Evolutionary conservation across 2,329 filamentous ascomycete species (phyloP).

Genomic region (Ophiostoma populinum): DNA sequence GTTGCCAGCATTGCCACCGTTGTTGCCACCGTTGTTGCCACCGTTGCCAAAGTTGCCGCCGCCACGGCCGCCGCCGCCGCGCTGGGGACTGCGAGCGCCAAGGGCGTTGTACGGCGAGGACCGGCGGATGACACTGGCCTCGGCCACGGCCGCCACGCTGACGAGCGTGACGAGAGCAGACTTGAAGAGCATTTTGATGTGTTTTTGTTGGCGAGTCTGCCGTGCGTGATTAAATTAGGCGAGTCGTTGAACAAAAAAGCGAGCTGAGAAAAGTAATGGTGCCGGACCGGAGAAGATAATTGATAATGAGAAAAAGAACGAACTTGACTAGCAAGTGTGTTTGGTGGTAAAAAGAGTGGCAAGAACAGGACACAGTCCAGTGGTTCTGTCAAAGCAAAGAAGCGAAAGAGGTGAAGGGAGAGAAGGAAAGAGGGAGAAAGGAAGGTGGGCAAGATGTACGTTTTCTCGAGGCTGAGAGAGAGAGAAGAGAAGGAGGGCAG

Average conservation of each 20-base stretch:
- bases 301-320: conserved; percentile 3
- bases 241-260: conserved; percentile 7
- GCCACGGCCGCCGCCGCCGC: background rate
- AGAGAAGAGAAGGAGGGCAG: background rate
- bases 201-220: background rate
- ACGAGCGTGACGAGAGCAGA: conserved; percentile 29
- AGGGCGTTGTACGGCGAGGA: conserved; percentile 1
- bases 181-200: conserved; percentile 34
- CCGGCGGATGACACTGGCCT: conserved; percentile 26
- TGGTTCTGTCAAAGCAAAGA: conserved; percentile 27
- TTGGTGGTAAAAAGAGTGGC: conserved; percentile 6
- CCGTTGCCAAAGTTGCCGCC: conserved; percentile 4
- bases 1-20: conserved; percentile 8
- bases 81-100: conserved; percentile 22
- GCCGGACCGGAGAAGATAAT: conserved; percentile 26
- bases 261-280: conserved; percentile 21
- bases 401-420: conserved; percentile 15
- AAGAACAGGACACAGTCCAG: conserved; percentile 27
- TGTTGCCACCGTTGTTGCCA: conserved; percentile 9
- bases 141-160: conserved; percentile 27
- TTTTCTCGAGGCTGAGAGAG: conserved; percentile 10
- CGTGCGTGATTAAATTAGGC: conserved; percentile 11
- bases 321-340: conserved; percentile 7
- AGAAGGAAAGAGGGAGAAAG: conserved; percentile 9
- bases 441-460: conserved; percentile 14